Evolutionary conservation across 2,329 filamentous ascomycete species (phyloP).

Genomic region (Chrysoporthe cubensis): DNA sequence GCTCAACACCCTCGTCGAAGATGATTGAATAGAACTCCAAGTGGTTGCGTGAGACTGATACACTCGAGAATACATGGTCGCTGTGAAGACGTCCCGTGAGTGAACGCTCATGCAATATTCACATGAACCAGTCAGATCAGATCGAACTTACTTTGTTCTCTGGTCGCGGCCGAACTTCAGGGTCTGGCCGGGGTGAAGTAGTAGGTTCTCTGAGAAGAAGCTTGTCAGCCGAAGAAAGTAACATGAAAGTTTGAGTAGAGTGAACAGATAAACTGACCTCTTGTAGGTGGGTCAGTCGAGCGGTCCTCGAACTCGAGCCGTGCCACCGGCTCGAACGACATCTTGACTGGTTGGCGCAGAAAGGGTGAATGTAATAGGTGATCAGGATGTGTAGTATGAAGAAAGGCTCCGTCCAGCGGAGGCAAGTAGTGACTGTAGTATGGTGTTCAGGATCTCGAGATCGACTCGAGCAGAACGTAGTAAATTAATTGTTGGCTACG

Average conservation of each 20-base stretch:
- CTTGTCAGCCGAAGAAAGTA: neutral
- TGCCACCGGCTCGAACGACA: conserved; percentile 10
- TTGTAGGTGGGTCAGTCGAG: neutral
- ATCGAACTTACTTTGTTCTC: conserved; percentile 33
- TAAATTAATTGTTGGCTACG: neutral
- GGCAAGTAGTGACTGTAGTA: neutral
- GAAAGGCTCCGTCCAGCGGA: conserved; percentile 21
- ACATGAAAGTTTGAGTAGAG: neutral
- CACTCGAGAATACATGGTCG: conserved; percentile 45
- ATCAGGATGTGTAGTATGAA: neutral
- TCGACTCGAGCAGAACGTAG: neutral
- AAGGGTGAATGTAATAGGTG: neutral
- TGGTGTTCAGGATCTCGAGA: neutral
- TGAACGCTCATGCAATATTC: neutral
- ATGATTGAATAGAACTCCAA: conserved; percentile 59
- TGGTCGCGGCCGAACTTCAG: conserved; percentile 37
- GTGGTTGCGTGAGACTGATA: conserved; percentile 54
- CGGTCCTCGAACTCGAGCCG: conserved; percentile 10
- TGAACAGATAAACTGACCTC: neutral
- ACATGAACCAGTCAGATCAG: neutral
- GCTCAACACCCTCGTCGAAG: conserved; percentile 47
- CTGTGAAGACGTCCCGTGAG: conserved; percentile 32
- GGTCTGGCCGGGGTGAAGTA: conserved; percentile 12
- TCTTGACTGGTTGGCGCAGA: neutral
- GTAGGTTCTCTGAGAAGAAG: neutral